A percentile compares a stretch with the other conserved stretches of the same genome.
These are phyloP conservation scores for Salix suchowensis DNA, from an alignment of 345 rosid species.

Conservation along the genomic window DNA sequence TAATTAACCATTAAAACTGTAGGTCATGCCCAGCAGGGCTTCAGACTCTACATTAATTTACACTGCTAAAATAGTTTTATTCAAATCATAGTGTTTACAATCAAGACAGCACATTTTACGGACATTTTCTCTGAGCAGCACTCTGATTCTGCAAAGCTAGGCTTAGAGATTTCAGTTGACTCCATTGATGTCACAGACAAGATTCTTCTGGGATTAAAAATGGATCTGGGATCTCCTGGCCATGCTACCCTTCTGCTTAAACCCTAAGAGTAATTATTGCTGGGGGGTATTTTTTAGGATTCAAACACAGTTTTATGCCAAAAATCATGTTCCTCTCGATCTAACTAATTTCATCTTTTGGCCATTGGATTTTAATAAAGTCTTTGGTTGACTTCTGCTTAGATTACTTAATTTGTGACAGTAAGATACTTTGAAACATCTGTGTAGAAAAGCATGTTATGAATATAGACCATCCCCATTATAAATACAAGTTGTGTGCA, in stretches of 20 bases:
- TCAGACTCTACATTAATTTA: conserved; percentile 9
- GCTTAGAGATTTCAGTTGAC: not conserved
- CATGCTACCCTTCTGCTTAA: not conserved
- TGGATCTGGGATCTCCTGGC: not conserved
- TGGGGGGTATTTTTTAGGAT: too few relatives aligned
- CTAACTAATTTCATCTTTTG: too few relatives aligned
- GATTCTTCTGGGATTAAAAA: not conserved
- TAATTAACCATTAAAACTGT: conserved; percentile 10
- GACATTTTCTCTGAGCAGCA: not conserved
- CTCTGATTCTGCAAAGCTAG: not conserved
- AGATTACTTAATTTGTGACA: too few relatives aligned
- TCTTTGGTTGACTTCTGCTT: too few relatives aligned
- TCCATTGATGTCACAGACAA: not conserved
- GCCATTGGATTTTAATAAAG: too few relatives aligned
- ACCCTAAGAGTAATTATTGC: not conserved
- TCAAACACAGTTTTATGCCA: too few relatives aligned
- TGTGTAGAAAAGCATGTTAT: too few relatives aligned
- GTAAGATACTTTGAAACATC: too few relatives aligned
- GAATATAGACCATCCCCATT: too few relatives aligned
- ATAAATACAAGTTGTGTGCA: too few relatives aligned
- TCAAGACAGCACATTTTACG: not conserved
- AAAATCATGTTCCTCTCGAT: too few relatives aligned
- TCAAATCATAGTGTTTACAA: not conserved
- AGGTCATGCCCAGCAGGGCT: conserved; percentile 17
- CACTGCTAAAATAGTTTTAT: not conserved